Evolutionary conservation across 2,329 filamentous ascomycete species (phyloP), one percentile per base, ranked within the genome.

Genomic region (Pseudogymnoascus sp.): DNA sequence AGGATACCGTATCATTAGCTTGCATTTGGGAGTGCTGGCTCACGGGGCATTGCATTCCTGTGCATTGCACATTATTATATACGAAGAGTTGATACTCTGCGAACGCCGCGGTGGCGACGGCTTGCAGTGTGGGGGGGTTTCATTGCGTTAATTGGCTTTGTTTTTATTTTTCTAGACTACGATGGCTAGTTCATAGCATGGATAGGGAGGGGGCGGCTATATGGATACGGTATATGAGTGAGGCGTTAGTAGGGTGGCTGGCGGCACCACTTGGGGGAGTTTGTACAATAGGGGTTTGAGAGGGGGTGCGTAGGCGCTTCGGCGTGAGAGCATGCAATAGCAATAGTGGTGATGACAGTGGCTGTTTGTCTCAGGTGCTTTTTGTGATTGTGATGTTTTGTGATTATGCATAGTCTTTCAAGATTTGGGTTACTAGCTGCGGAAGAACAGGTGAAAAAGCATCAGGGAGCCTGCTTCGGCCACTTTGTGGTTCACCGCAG

Each of bases 321-420:
- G 50, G 50, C 50, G 29, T 4, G 29, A 33, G 50, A 56, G 11
- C 50, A 56, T 56, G 50, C 50, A 56, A 56, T 56, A 56, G 50
- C 29, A 56, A 33, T 56, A 29, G 50, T 29, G 26, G 26, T 56
- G 50, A 56, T 16, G 29, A 56, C 29, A 33, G n/a, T 19, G 26
- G 26, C 26, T 33, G 7, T 33, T 56, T 29, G 29, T 33, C 50
- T 33, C 50, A 33, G 1, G 50, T 56, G 29, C 29, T 24, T 29
- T 50, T 6, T 33, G 21, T 50, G 6, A 31, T 13, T 19, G n/a
- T 53, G 24, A 31, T 11, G 2, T 11, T 53, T 16, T 31, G 24
- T 53, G 24, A 19, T 29, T 29, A 8, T 10, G 31, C 31, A 33
- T 82, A 19, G 70, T 65, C n/a, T 16, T 40, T 40, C 14, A 7